Evolutionary conservation across 2,329 filamentous ascomycete species (phyloP), one percentile per base, ranked within the genome.

Genomic region (Lachnellula arida): DNA sequence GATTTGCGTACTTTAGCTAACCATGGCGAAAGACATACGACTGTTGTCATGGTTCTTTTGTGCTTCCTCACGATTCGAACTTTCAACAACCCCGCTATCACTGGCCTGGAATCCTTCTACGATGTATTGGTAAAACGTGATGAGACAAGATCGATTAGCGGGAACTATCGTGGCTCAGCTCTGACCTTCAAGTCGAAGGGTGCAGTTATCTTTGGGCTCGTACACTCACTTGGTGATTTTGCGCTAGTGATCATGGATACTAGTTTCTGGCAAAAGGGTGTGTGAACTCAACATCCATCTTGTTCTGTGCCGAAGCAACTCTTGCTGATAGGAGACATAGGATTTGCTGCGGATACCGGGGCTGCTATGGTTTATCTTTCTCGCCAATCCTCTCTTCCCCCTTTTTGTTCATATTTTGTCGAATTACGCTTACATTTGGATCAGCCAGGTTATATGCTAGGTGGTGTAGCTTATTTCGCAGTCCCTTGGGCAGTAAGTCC

Each of bases 401-500:
- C 8, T 28, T 28, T 23, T 23, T 23, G 22, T 23, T 9, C 2
- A 19, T 28, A 0, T 28, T 28, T 28, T 2, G 28, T 28, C 28
- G 9, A 28, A 44, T 17, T 22, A 17, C 11, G 40, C 40, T 44
- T 15, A 44, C 22, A 44, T 15, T 52, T n/a, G 65, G 81, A 77
- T 0, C 77, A 81, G 0, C 78, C 77, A 0, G 78, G 79, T 0
- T 81, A 81, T 55, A 72, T 74, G 3, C 67, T 81, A 12, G 79
- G 79, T 0, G 79, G 78, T 0, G 74, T 81, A 14, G 74, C 77
- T 0, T 82, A 79, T 56, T 82, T 82, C 50, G 74, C 76, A 0
- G 78, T 82, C 11, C 79, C 80, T 0, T 81, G 77, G 77, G 75
- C 73, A 1, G 68, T 81, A 0, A 79, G 78, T 1, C 81, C 81